phyloP scores from a whole-genome alignment of 2,329 filamentous ascomycete species.

The Purpureocillium takamizusanense region DNA sequence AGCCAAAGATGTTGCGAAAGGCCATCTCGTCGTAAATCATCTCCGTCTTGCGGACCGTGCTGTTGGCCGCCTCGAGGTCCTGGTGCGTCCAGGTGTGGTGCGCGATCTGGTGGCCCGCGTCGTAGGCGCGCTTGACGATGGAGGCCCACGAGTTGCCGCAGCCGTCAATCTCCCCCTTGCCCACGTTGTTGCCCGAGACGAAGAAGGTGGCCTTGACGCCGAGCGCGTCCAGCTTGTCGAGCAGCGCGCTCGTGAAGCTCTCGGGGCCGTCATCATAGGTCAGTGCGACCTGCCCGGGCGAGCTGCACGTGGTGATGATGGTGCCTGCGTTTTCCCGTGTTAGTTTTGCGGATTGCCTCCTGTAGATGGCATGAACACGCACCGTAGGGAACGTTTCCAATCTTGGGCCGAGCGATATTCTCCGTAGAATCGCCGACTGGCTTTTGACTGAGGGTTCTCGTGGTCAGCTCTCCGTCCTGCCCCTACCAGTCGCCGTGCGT shows the following conservation, averaged over 20 bases:
- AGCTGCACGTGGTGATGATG: constrained; percentile 24
- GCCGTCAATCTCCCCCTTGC: constrained; percentile 32
- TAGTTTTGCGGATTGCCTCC: too few relatives aligned
- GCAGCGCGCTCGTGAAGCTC: constrained; percentile 28
- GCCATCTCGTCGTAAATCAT: constrained; percentile 36
- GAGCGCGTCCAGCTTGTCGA: constrained; percentile 24
- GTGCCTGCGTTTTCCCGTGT: not conserved
- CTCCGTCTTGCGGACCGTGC: constrained; percentile 24
- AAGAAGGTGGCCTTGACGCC: constrained; percentile 31
- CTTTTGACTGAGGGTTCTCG: too few relatives aligned
- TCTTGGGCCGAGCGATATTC: too few relatives aligned
- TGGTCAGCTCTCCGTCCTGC: too few relatives aligned
- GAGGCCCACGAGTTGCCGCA: constrained; percentile 20
- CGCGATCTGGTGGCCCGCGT: constrained; percentile 34
- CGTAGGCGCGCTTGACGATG: constrained; percentile 30
- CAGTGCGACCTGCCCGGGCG: constrained; percentile 28
- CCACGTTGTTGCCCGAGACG: constrained; percentile 30
- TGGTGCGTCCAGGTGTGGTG: constrained; percentile 39
- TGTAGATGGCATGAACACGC: too few relatives aligned
- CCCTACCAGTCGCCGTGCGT: too few relatives aligned
- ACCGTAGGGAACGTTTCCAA: too few relatives aligned
- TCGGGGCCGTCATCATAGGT: constrained; percentile 40
- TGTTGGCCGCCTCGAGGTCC: constrained; percentile 21
- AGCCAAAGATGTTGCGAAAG: constrained; percentile 30
- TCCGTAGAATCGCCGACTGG: too few relatives aligned